Base-by-base conservation (phyloP, 768 basidiomycete genomes). In the Auricularia auricula-judae region DNA sequence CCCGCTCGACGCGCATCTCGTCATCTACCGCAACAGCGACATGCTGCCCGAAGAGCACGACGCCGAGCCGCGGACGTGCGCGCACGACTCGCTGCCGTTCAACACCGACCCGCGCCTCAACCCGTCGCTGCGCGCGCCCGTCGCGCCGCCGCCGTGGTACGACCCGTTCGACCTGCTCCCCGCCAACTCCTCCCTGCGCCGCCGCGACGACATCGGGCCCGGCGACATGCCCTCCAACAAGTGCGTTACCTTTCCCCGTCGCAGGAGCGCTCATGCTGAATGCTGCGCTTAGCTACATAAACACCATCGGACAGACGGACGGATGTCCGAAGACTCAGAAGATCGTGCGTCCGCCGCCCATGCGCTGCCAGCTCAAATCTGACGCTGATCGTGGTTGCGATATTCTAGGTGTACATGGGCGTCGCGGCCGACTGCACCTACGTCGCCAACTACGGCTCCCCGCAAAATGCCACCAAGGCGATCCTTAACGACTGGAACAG, bases 381-480 rank as follows among this genome's bases (percentile, higher is more conserved):
- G 18, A 18, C 51, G 36, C 56, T 42, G 29, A 29, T 29, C 14
- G 21, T 64, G 21, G 14, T 35, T 21, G 23, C 21, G 34, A 23
- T 56, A 3, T 11, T 36, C 29, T 34, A 69, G 68, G 71, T 79
- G 8, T 92, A 87, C 72, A 86, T 93, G 84, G 93, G 93, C 33
- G 88, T 93, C 64, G 92, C 92, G 0, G 87, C 91, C 4, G 93
- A 94, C 72, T 94, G 93, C 75, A 83, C 81, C 66, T 94, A 93
- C 71, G 84, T 86, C 11, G 68, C 75, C 36, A 79, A 79, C 65
- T 89, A 89, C 69, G 86, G 84, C 36, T 80, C 81, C 2, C 77
- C 81, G 67, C 77, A 82, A 39, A 86, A 85, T 65, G 90, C 92
- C 3, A 85, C 88, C 8, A 80, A 76, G 35, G 86, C 88, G 68